A percentile compares a stretch with the other conserved stretches of the same genome.
Evolutionary conservation across 163 green algal genomes (phyloP).

Genomic region (Chlorella variabilis): DNA sequence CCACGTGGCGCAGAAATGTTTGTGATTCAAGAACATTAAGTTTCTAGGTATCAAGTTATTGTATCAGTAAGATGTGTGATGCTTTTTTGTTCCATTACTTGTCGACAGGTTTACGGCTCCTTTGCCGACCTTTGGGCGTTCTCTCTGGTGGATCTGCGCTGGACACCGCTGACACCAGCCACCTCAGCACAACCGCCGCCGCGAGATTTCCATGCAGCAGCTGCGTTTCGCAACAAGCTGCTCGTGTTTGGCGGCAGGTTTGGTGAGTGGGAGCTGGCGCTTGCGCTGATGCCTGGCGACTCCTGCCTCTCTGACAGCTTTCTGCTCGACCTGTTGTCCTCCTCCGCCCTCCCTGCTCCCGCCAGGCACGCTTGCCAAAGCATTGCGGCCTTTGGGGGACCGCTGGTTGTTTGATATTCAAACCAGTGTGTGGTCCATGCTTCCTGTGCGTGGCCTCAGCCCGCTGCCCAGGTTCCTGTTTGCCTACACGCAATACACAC

Average conservation of each 20-base stretch:
- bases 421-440: slow-evolving; percentile 6
- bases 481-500: not conserved
- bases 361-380: not conserved
- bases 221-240: not conserved
- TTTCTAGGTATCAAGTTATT: slow-evolving; percentile 62
- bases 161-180: slow-evolving; percentile 5
- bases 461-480: slow-evolving; percentile 45
- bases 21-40: slow-evolving; percentile 59
- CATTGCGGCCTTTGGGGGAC: slow-evolving; percentile 22
- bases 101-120: slow-evolving; percentile 21
- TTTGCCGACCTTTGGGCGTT: slow-evolving; percentile 44
- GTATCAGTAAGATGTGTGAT: slow-evolving; percentile 56
- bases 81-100: slow-evolving; percentile 50
- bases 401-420: slow-evolving; percentile 39
- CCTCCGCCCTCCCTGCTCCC: not conserved
- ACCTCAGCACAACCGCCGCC: slow-evolving; percentile 5
- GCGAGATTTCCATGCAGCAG: slow-evolving; percentile 21
- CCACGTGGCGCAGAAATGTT: slow-evolving; percentile 46
- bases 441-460: slow-evolving; percentile 13
- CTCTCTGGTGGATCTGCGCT: not conserved
- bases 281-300: too few relatives aligned
- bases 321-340: too few relatives aligned
- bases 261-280: slow-evolving; percentile 5
- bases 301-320: too few relatives aligned
- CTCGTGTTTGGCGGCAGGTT: slow-evolving; percentile 18